These are phyloP conservation scores for Tylopilus balloui DNA, from an alignment of 768 basidiomycete species.

Conservation along the genomic window DNA sequence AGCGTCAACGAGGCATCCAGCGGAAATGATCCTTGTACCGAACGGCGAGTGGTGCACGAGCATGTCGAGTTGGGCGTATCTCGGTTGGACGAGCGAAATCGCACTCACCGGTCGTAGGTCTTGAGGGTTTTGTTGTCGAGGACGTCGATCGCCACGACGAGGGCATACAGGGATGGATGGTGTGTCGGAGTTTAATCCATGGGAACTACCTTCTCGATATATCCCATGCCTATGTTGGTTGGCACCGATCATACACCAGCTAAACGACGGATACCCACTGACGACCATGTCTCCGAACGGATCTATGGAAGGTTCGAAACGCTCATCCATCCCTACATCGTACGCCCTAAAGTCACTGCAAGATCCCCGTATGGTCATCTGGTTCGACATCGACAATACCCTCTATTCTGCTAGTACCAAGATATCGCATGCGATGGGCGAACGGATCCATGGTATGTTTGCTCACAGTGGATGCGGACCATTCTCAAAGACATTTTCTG, in stretches of 20 bases:
- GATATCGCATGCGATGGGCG: slow-evolving; percentile 76
- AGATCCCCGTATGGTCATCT: slow-evolving; percentile 63
- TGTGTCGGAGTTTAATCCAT: slow-evolving; percentile 24
- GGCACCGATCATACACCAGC: slow-evolving; percentile 3
- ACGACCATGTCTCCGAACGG: slow-evolving; percentile 21
- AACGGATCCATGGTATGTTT: slow-evolving; percentile 65
- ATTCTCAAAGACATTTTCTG: background rate
- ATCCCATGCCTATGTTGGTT: background rate
- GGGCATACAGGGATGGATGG: slow-evolving; percentile 10
- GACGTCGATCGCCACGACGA: slow-evolving; percentile 24
- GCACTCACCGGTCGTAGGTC: slow-evolving; percentile 40
- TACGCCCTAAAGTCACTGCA: slow-evolving; percentile 3
- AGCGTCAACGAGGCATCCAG: slow-evolving; percentile 31
- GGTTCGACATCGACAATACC: slow-evolving; percentile 88
- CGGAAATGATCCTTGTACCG: slow-evolving; percentile 14
- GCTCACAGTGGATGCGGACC: background rate
- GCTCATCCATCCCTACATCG: background rate
- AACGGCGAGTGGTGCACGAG: background rate
- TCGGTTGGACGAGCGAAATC: slow-evolving; percentile 18
- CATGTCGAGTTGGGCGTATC: background rate
- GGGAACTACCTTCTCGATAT: slow-evolving; percentile 24
- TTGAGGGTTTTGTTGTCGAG: slow-evolving; percentile 39
- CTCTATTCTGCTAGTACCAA: slow-evolving; percentile 73
- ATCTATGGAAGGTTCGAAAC: slow-evolving; percentile 23
- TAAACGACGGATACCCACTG: slow-evolving; percentile 22